Conservation (phyloP, 257 asterid genomes). For the Solanum dulcamara region DNA sequence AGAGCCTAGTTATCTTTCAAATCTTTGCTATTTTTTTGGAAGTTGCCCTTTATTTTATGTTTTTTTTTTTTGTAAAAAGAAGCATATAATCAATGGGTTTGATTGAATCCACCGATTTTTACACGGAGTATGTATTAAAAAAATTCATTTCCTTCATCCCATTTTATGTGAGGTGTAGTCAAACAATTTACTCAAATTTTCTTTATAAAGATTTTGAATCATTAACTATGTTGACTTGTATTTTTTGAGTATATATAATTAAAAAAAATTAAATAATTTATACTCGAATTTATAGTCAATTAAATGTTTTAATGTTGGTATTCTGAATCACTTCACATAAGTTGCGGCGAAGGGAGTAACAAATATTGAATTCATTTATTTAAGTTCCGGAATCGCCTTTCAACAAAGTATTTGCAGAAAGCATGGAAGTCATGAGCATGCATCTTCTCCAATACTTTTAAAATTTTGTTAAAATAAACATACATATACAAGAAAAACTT, state of each 20-base stretch:
- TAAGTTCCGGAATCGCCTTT: background rate
- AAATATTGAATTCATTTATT: background rate
- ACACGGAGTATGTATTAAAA: too few species aligned
- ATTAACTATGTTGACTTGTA: background rate
- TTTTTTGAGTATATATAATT: background rate
- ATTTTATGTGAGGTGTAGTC: background rate
- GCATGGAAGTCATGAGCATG: background rate
- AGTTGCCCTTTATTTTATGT: too few species aligned
- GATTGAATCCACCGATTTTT: background rate
- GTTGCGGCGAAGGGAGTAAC: background rate
- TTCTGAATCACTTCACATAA: background rate
- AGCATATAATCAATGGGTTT: too few species aligned
- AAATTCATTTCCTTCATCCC: background rate
- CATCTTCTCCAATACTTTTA: background rate
- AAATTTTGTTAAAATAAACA: background rate
- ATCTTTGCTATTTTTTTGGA: too few species aligned
- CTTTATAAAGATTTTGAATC: background rate
- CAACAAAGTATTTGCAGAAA: background rate
- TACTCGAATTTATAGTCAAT: background rate
- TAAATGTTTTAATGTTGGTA: background rate
- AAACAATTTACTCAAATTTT: too few species aligned
- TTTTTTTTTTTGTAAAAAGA: too few species aligned
- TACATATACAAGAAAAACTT: background rate
- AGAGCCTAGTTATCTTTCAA: too few species aligned
- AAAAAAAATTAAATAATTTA: rapidly evolving